Conservation (phyloP, 768 basidiomycete genomes). For the Fistulinella prunicolor region DNA sequence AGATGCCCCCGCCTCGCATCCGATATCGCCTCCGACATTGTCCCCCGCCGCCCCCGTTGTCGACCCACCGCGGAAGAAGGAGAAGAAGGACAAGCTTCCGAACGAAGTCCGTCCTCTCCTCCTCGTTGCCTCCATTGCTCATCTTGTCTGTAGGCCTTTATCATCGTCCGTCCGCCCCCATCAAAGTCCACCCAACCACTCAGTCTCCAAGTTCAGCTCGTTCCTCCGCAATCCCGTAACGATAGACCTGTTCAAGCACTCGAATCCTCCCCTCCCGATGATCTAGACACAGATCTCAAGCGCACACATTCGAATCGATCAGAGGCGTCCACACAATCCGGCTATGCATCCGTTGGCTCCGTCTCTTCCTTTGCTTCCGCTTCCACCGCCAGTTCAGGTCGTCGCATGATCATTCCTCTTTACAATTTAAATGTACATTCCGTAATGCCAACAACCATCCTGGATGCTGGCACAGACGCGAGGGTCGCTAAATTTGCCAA, state of each 20-base stretch:
- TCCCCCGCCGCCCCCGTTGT: conserved; percentile 17
- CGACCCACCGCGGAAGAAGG: conserved; percentile 44
- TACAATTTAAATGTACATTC: conserved; percentile 89
- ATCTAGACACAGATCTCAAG: conserved; percentile 26
- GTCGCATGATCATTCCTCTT: conserved; percentile 79
- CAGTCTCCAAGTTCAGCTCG: conserved; percentile 89
- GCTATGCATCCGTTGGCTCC: conserved; percentile 42
- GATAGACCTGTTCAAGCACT: conserved; percentile 44
- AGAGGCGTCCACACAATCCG: conserved; percentile 41
- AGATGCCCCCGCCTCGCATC: conserved; percentile 8
- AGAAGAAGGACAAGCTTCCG: conserved; percentile 40
- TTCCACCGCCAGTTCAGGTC: conserved; percentile 43
- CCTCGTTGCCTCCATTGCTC: conserved; percentile 6
- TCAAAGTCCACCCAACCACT: conserved; percentile 82
- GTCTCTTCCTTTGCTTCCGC: conserved; percentile 41
- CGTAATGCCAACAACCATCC: conserved; percentile 80
- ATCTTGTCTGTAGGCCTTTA: conserved; percentile 62
- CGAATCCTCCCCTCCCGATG: conserved; percentile 35
- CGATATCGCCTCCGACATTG: conserved; percentile 7
- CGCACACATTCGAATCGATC: conserved; percentile 47
- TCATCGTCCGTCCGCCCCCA: conserved; percentile 88
- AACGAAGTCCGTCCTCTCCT: conserved; percentile 43
- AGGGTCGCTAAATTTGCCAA: conserved; percentile 77
- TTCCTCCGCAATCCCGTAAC: conserved; percentile 53
- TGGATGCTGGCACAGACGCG: conserved; percentile 86